Evolutionary conservation across 441 rosid species (phyloP).

Genomic region (Syzygium malaccense): DNA sequence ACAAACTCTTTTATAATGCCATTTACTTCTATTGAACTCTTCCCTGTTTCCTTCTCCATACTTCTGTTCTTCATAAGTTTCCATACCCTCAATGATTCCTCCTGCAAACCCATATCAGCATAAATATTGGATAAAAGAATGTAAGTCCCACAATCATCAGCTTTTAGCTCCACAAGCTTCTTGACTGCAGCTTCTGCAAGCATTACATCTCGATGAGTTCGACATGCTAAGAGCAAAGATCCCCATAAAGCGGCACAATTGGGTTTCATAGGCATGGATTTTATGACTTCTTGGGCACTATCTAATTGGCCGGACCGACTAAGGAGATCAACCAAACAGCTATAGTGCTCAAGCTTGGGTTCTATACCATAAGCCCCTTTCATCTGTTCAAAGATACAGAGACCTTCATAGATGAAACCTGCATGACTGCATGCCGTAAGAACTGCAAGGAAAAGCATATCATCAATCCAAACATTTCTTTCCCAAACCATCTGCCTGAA

Average conservation of each 20-base stretch:
- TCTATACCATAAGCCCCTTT: constrained; percentile 1
- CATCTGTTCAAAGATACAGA: constrained; percentile 12
- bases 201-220: constrained; percentile 10
- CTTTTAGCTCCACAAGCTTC: constrained; percentile 19
- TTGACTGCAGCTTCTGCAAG: constrained; percentile 17
- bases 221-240: constrained; percentile 21
- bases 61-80: constrained; percentile 5
- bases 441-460: constrained; percentile 19
- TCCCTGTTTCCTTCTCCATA: constrained; percentile 22
- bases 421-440: constrained; percentile 30
- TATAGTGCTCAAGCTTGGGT: constrained; percentile 26
- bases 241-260: constrained; percentile 18
- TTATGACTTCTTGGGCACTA: constrained; percentile 8
- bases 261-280: constrained; percentile 18
- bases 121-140: constrained; percentile 22
- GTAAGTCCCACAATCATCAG: constrained; percentile 18
- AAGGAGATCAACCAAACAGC: constrained; percentile 26
- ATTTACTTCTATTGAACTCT: constrained; percentile 12
- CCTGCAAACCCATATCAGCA: constrained; percentile 18
- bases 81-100: constrained; percentile 1
- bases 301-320: constrained; percentile 15
- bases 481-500: constrained; percentile 17
- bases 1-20: constrained; percentile 9
- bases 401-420: constrained; percentile 20
- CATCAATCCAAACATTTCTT: constrained; percentile 14